Conservation (phyloP, 176 grass and related monocot genomes). For the Secale cereale region DNA sequence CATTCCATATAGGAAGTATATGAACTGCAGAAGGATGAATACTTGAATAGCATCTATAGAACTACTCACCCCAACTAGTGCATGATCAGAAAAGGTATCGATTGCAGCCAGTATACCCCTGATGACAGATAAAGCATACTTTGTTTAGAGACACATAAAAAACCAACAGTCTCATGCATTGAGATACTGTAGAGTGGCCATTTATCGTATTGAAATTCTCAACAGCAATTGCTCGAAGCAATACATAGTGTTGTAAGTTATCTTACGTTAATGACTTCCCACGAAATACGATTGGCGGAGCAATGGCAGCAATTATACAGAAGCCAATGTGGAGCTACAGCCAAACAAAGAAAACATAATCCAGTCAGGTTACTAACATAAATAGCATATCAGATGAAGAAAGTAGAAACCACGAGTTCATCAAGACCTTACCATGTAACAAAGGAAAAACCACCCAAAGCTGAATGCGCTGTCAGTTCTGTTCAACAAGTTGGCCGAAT, state of each 20-base stretch:
- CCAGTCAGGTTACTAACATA: constrained; percentile 14
- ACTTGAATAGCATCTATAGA: not conserved
- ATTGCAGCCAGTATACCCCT: constrained; percentile 92
- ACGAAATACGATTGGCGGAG: constrained; percentile 58
- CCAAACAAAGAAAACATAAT: constrained; percentile 5
- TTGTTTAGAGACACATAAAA: constrained; percentile 13
- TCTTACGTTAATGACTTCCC: constrained; percentile 66
- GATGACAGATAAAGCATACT: constrained; percentile 22
- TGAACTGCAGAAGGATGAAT: not conserved
- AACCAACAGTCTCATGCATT: not conserved
- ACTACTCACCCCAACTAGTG: constrained; percentile 71
- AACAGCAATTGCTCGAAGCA: not conserved
- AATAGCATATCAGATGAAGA: constrained; percentile 14
- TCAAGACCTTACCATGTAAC: constrained; percentile 51
- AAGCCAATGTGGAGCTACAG: constrained; percentile 63
- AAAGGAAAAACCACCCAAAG: constrained; percentile 78
- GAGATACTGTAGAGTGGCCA: not conserved
- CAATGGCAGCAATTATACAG: constrained; percentile 62
- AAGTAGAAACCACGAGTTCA: not conserved
- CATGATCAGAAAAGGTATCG: constrained; percentile 75
- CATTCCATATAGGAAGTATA: not conserved
- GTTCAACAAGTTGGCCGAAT: constrained; percentile 32
- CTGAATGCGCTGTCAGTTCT: constrained; percentile 65
- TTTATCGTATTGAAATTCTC: not conserved
- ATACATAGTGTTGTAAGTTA: not conserved